Evolutionary conservation across 306 rosid genomes (phyloP).

Genomic region (Rosa persica): DNA sequence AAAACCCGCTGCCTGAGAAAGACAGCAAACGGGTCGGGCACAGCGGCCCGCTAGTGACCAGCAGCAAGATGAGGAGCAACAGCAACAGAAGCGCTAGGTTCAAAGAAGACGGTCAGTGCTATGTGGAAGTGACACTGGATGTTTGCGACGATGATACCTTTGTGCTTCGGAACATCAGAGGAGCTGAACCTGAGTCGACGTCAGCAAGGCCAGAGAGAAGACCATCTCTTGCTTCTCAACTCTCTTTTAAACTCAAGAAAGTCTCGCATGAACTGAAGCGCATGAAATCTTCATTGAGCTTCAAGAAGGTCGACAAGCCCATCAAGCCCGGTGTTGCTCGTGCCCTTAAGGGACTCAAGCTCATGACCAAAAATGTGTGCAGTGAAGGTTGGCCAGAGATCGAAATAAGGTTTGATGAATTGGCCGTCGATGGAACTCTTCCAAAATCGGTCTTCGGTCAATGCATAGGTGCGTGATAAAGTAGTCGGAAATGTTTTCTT

Average conservation of each 20-base stretch:
- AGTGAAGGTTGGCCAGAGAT: constrained; percentile 68
- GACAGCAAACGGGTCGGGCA: constrained; percentile 51
- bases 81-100: constrained; percentile 55
- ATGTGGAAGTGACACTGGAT: constrained; percentile 79
- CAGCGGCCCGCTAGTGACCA: constrained; percentile 61
- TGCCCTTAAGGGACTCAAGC: constrained; percentile 75
- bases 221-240: constrained; percentile 46
- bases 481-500: neutral
- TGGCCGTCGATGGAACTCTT: constrained; percentile 52
- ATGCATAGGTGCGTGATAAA: constrained; percentile 62
- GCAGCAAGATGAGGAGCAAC: constrained; percentile 37
- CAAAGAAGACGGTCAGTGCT: constrained; percentile 53
- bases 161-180: constrained; percentile 62
- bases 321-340: constrained; percentile 72
- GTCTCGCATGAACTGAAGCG: constrained; percentile 81
- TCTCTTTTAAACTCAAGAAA: constrained; percentile 48
- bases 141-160: constrained; percentile 70
- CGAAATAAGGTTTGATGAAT: constrained; percentile 54
- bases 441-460: constrained; percentile 67
- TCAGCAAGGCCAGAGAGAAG: constrained; percentile 55
- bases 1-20: constrained; percentile 55
- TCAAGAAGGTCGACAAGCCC: constrained; percentile 49
- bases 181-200: constrained; percentile 69
- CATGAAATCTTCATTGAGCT: constrained; percentile 65
- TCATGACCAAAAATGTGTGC: constrained; percentile 69